Evolutionary conservation across 768 basidiomycete species (phyloP), one percentile per base, ranked within the genome.

Genomic region (Artomyces pyxidatus): DNA sequence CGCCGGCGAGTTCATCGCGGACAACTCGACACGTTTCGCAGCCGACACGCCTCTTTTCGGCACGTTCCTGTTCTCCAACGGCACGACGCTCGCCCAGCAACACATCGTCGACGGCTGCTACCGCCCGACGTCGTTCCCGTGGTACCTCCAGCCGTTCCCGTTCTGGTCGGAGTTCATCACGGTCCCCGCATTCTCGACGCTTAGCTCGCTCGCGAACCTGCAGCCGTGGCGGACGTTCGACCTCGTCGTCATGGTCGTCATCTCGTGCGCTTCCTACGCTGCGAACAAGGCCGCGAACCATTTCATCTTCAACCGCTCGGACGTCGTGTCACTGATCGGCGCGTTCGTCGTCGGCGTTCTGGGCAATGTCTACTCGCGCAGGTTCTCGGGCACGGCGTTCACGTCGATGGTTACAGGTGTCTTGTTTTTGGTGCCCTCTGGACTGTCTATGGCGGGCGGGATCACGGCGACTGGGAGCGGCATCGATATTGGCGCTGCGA

Each of bases 391-490:
- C 7, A 91, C 88, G 3, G 89, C 89, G 17, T 92, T 92, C 65
- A 89, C 88, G 9, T 82, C 82, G 2, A 93, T 93, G 90, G 87
- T 91, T 35, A 86, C 89, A 22, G 89, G 88, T 32, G 88, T 93
- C 5, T 64, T 90, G 54, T 89, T 93, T 65, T 69, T 92, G 51
- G 88, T 93, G 22, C 90, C 90, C 87, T 87, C 85, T 49, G 88
- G 88, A 37, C 74, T 92, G 41, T 88, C 90, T 8, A 86, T 89
- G 64, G 86, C 87, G 7, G 88, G 89, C 43, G 89, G 88, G 30
- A 82, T 92, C 55, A 81, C 85, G 4, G 85, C 85, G 3, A 83
- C 84, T 54, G 88, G 86, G 17, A 81, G 78, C 59, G 83, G 82
- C 21, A 88, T 91, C 53, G 88, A 89, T 55, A 87, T 91, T 46